Evolutionary conservation across 2,329 filamentous ascomycete genomes (phyloP), one percentile per base, ranked within the genome.

Genomic region (Apiospora rasikravindrae): DNA sequence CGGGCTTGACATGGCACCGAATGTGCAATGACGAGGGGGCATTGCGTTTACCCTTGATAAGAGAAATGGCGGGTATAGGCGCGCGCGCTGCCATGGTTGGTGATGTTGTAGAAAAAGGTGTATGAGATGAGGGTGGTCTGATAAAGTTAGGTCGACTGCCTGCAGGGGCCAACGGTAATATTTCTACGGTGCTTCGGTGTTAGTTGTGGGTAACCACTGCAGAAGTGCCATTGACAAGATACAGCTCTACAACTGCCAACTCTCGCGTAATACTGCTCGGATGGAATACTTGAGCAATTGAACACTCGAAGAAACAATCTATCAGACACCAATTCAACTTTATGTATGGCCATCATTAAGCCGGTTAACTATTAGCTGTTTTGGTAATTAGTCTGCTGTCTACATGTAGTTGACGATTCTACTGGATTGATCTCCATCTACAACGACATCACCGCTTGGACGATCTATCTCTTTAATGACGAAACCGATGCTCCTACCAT

Each of bases 1-100:
- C 90, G 0, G 92, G 90, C 73, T 92, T 93, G 71, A 94, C 88
- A 75, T 88, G 89, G 78, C 92, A 93, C 37, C 88, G 85, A 44
- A 94, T 82, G 70, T 91, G 88, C 24, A 94, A 80, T 1, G 82
- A 33, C 82, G 84, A 4, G 81, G 73, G 40, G 82, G 77, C 0
- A 76, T 76, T 26, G 71, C 64, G 22, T 77, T 76, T 29, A 85
- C 86, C 88, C 69, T 84, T 86, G 68, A 85, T 81, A 4, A 84
- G 83, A 4, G 85, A 82, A 66, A 89, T 83, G 75, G 87, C 88
- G 2, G 85, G 82, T 66, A 89, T 83, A 75, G 87, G 88, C 67
- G 84, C 83, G 69, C 88, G 82, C 67, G 85, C 78, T 69, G 80
- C 79, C 81, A 80, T 79, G 13, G 33, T 33, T 37, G 53, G 19